Evolutionary conservation across 371 early-diverging fungal species (phyloP).

Genomic region (Mortierella sp.): DNA sequence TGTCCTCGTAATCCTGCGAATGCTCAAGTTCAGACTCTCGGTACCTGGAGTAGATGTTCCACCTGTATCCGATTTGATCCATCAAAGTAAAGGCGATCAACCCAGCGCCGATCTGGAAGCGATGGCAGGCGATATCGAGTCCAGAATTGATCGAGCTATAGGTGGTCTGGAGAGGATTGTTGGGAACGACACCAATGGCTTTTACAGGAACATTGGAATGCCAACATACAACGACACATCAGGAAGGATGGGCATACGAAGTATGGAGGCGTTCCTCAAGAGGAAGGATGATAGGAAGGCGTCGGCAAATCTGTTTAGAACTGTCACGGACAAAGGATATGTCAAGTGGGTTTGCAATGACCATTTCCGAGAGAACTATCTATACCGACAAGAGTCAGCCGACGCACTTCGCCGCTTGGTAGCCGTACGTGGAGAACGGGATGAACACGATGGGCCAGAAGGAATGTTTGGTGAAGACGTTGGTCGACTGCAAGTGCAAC

Average conservation of each 20-base stretch:
- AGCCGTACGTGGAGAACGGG: too few relatives aligned
- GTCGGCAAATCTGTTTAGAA: slow-evolving; percentile 17
- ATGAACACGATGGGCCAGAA: too few relatives aligned
- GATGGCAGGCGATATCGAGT: background rate
- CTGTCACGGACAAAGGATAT: background rate
- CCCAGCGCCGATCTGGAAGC: background rate
- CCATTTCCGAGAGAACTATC: slow-evolving; percentile 12
- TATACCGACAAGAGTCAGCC: background rate
- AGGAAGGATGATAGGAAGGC: background rate
- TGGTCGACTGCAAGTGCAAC: too few relatives aligned
- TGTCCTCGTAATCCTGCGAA: slow-evolving; percentile 10
- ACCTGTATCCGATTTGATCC: background rate
- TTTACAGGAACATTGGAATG: too few relatives aligned
- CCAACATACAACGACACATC: too few relatives aligned
- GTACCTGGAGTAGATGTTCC: slow-evolving; percentile 16
- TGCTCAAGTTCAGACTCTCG: slow-evolving; percentile 12
- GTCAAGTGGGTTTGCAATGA: slow-evolving; percentile 34
- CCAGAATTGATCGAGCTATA: background rate
- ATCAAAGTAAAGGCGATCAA: background rate
- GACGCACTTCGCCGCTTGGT: too few relatives aligned
- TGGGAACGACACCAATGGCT: background rate
- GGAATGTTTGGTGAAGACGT: background rate
- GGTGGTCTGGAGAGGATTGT: background rate
- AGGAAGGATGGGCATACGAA: background rate
- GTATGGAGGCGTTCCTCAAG: slow-evolving; percentile 15